A percentile compares a stretch with the other conserved stretches of the same genome.
phyloP scores from a whole-genome alignment of 2,329 filamentous ascomycete species.

The Ascochyta clinopodiicola region DNA sequence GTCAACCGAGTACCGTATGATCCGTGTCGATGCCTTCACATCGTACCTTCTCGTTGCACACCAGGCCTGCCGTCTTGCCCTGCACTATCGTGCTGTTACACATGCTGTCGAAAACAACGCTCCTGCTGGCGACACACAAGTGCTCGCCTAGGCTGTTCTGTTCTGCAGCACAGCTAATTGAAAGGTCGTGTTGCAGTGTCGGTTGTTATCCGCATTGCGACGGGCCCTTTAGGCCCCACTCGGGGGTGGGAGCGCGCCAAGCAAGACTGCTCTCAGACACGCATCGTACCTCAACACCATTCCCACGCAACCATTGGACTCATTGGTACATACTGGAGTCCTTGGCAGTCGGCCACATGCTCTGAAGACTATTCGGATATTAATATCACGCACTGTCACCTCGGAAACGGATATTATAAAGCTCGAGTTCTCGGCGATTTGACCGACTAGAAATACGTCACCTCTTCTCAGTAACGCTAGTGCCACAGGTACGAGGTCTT shows the following conservation, averaged over 20 bases:
- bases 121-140: too few species aligned
- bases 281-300: neutral
- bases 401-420: neutral
- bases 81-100: too few species aligned
- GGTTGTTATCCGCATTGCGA: neutral
- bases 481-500: conserved; percentile 1
- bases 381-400: neutral
- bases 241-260: neutral
- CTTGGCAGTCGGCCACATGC: neutral
- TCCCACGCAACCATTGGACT: too few species aligned
- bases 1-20: too few species aligned
- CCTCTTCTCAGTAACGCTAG: neutral
- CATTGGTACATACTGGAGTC: neutral
- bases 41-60: too few species aligned
- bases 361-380: neutral
- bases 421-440: conserved; percentile 1
- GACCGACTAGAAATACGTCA: neutral
- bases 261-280: too few species aligned
- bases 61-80: too few species aligned
- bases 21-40: too few species aligned
- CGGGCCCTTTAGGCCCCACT: neutral
- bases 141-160: too few species aligned
- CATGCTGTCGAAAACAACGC: too few species aligned
- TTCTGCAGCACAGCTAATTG: too few species aligned
- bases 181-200: neutral